A percentile compares a stretch with the other conserved stretches of the same genome.
Evolutionary conservation across 2,329 filamentous ascomycete species (phyloP).

Genomic region (Fusarium nanum): DNA sequence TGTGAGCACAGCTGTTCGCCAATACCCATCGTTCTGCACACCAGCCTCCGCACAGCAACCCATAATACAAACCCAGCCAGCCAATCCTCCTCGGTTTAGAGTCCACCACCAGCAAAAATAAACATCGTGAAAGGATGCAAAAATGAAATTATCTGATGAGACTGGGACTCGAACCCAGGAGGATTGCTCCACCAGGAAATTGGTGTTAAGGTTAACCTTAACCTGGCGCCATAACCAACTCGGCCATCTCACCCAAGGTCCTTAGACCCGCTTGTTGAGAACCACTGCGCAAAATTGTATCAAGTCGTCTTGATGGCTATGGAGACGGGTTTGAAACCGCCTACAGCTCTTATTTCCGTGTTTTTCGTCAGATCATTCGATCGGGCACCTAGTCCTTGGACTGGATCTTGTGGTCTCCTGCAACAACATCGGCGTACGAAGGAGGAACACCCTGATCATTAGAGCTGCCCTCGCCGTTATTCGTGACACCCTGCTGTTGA

Average conservation of each 20-base stretch:
- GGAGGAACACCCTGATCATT: constrained; percentile 71
- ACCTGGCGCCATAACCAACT: constrained; percentile 47
- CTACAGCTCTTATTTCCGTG: background rate
- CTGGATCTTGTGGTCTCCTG: constrained; percentile 93
- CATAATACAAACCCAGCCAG: background rate
- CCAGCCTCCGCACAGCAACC: background rate
- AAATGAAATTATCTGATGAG: constrained; percentile 39
- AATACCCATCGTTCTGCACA: background rate
- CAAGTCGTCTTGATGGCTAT: constrained; percentile 6
- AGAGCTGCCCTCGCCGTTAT: constrained; percentile 56
- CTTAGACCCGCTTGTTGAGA: constrained; percentile 34
- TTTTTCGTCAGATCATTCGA: background rate
- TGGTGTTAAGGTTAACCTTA: constrained; percentile 43
- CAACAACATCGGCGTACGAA: constrained; percentile 89
- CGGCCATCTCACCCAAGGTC: constrained; percentile 43
- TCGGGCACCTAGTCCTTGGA: constrained; percentile 45
- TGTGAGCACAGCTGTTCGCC: background rate
- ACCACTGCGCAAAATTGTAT: constrained; percentile 9
- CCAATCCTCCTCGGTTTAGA: background rate
- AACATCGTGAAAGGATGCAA: constrained; percentile 9
- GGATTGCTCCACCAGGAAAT: constrained; percentile 46
- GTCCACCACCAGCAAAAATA: constrained; percentile 8
- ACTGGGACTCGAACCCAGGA: constrained; percentile 47
- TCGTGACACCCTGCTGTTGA: constrained; percentile 50
- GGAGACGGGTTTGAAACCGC: constrained; percentile 1